phyloP scores from a whole-genome alignment of 148 eudicot species.

The Nepenthes gracilis region DNA sequence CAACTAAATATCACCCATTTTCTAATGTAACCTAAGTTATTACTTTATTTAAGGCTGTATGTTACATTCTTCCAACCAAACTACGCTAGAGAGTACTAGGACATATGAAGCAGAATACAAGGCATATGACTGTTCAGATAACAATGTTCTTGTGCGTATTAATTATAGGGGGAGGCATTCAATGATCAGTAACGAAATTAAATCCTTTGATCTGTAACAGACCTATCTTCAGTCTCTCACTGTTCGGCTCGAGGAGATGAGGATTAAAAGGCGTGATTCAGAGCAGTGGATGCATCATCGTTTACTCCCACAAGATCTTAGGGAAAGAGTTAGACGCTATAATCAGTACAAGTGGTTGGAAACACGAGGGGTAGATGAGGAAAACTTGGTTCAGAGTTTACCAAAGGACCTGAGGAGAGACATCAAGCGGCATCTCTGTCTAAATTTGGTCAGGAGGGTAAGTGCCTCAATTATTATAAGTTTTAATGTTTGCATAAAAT shows the following conservation, averaged over 20 bases:
- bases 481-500: neutral
- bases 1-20: too few species aligned
- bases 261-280: constrained; percentile 32
- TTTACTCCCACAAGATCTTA: constrained; percentile 30
- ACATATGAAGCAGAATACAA: too few species aligned
- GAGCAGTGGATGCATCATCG: constrained; percentile 43
- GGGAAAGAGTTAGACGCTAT: constrained; percentile 30
- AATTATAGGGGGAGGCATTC: too few species aligned
- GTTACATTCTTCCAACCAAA: too few species aligned
- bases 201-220: constrained; percentile 1
- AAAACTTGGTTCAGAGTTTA: constrained; percentile 22
- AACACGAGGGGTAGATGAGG: constrained; percentile 38
- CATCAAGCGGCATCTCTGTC: constrained; percentile 32
- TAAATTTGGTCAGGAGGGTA: constrained; percentile 31
- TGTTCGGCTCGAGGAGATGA: constrained; percentile 33
- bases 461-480: neutral
- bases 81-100: too few species aligned
- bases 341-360: constrained; percentile 32
- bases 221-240: constrained; percentile 31
- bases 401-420: constrained; percentile 35
- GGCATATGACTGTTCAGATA: too few species aligned
- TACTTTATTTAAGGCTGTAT: too few species aligned
- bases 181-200: too few species aligned
- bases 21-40: too few species aligned
- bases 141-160: too few species aligned